A percentile compares a stretch with the other conserved stretches of the same genome.
phyloP scores from a whole-genome alignment of 257 asterid species.

The Ligustrum vulgare region DNA sequence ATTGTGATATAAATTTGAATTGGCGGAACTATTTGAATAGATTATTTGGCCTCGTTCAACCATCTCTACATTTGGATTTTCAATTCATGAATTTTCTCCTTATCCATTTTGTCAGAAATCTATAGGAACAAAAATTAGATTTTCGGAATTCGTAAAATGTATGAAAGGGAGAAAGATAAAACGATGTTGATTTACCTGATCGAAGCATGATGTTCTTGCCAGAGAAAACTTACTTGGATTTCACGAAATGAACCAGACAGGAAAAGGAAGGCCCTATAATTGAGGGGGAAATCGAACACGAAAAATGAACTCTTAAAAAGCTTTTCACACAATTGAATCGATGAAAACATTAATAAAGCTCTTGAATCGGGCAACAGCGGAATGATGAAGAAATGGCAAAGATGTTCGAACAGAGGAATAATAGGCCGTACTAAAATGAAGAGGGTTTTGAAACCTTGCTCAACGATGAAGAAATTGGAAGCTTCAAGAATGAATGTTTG shows the following conservation, averaged over 20 bases:
- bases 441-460: no score
- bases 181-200: not conserved
- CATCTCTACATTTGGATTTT: slow-evolving; percentile 48
- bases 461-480: no score
- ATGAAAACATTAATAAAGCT: no score
- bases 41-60: slow-evolving; percentile 34
- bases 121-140: not conserved
- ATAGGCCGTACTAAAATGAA: no score
- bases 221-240: not conserved
- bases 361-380: no score
- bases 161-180: not conserved
- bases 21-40: slow-evolving; percentile 45
- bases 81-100: slow-evolving; percentile 48
- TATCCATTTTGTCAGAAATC: slow-evolving; percentile 30
- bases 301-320: no score
- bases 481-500: no score
- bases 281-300: no score
- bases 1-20: slow-evolving; percentile 48
- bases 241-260: not conserved
- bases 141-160: not conserved
- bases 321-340: no score
- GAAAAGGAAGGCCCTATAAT: not conserved
- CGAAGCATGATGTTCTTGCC: not conserved
- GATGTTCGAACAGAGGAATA: no score
- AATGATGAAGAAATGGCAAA: no score